Base-by-base conservation (phyloP, 2,329 filamentous ascomycete species). In the Aspergillus glaucus region DNA sequence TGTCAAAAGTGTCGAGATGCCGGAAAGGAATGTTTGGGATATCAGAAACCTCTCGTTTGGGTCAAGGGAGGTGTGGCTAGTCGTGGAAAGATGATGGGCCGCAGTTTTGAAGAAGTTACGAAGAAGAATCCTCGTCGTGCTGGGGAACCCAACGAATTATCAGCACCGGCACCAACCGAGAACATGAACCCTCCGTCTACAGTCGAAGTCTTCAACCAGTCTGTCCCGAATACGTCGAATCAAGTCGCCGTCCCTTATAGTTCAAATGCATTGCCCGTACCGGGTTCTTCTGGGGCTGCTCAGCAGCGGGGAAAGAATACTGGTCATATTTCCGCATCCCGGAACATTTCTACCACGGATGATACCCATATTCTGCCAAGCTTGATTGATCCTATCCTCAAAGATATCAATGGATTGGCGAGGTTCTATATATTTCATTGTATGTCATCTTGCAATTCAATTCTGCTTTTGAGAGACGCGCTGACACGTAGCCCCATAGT, bases 11-110 rank as follows among this genome's bases (percentile, higher is more conserved):
- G 70, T 55, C 63, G 58, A 48, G 64, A 70, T 62, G 66, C 65
- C 47, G 69, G 69, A 47, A 70, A 71, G 55, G 66, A 71, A 61
- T 73, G 70, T 47, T 50, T 72, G 54, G 70, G 70, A 14, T 73
- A 73, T 53, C 64, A 67, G 51, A 71, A 71, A 50, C 68, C 68
- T 15, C 52, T 72, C 46, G 64, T 70, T 12, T 73, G 70, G 70
- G 68, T 71, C 30, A 69, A 68, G 46, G 69, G 69, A 43, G 68
- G 68, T 40, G 67, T 72, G 42, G 70, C 70, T 19, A 73, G 70
- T 56, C 70, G 70, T 32, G 70, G 70, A 19, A 72, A 71, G 60
- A 71, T 78, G 75, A 77, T 77, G 72, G 76, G 76, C n/a, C 72
- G 72, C 58, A 73, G 72, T 21, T 78, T 74, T 55, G 68, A 73